Base-by-base conservation (phyloP, 176 grass and related monocot genomes). In the Ananas comosus region DNA sequence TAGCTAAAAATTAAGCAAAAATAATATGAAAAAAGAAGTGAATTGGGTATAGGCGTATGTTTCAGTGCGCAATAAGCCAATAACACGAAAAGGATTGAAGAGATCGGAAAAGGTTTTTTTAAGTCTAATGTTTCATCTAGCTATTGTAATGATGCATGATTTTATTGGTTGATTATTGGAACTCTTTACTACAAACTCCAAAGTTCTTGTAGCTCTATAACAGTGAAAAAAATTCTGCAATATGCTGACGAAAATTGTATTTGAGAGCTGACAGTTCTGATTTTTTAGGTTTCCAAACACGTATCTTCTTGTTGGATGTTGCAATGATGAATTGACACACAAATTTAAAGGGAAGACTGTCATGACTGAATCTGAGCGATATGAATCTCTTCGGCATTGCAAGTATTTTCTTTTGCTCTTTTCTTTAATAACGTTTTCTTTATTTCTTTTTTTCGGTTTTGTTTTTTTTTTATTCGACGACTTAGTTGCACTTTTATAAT, bases 311-410 rank as follows among this genome's bases (percentile, higher is more conserved):
- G 91, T 96, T 0, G 91, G 91, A 51, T 90, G 87, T 72, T 96
- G 91, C 76, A 96, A 96, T 51, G 84, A 96, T 85, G 91, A 87
- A 80, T 70, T 90, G 76, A 96, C 91, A 50, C 86, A 87, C 61
- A 72, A 80, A 67, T 90, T 14, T 65, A 96, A 96, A 82, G 91
- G 91, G 53, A 87, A 76, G 81, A 96, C 91, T 82, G 91, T 96
- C 24, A 96, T 96, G 91, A 90, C 87, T 48, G 84, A 85, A 33
- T 64, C 80, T 9, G 91, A 96, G 73, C 82, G 91, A 63, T 96
- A 96, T 48, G 91, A 96, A 76, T 96, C 91, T 71, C 87, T 96
- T 85, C 91, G 91, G 18, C 91, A 95, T 71, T 95, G 91, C 91
- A 95, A 90, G 91, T 94, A 94, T 71, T 69, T 14, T 61, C 16